Evolutionary conservation across 2,329 filamentous ascomycete genomes (phyloP).

Genomic region (Nemania abortiva): DNA sequence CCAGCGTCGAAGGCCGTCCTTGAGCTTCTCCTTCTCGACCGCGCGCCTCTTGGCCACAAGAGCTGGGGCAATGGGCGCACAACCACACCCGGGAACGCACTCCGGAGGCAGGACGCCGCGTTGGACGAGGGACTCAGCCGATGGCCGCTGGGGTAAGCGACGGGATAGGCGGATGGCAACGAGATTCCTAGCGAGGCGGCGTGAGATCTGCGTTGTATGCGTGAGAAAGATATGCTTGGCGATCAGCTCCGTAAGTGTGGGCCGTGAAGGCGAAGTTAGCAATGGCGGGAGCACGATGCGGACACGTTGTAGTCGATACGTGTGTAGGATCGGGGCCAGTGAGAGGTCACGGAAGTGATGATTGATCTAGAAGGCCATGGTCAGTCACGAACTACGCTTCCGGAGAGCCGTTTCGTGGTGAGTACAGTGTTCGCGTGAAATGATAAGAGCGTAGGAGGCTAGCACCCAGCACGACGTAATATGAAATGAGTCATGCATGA

Average conservation of each 20-base stretch:
- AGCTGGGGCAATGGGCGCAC: conserved; percentile 65
- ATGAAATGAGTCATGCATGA: conserved; percentile 7
- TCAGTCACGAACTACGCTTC: conserved; percentile 29
- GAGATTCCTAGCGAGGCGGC: conserved; percentile 71
- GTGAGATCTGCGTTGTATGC: conserved; percentile 73
- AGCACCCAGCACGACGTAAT: neutral
- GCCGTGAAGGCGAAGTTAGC: conserved; percentile 68
- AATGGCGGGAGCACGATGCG: conserved; percentile 66
- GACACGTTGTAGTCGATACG: conserved; percentile 69
- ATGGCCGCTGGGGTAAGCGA: conserved; percentile 70
- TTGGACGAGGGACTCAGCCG: conserved; percentile 70
- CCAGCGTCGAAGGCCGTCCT: conserved; percentile 74
- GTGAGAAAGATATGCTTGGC: conserved; percentile 75
- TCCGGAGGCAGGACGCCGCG: conserved; percentile 74
- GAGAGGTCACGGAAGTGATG: conserved; percentile 72
- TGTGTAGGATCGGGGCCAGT: conserved; percentile 74
- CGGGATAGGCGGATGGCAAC: conserved; percentile 74
- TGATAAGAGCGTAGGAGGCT: conserved; percentile 4
- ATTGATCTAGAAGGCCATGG: conserved; percentile 61
- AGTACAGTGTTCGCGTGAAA: neutral
- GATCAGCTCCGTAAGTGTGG: conserved; percentile 72
- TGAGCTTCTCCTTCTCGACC: conserved; percentile 75
- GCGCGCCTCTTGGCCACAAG: conserved; percentile 72
- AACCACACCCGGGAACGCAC: conserved; percentile 58
- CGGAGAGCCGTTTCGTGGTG: neutral